Base-by-base conservation (phyloP, 2,329 filamentous ascomycete genomes). In the Conoideocrella luteorostrata region DNA sequence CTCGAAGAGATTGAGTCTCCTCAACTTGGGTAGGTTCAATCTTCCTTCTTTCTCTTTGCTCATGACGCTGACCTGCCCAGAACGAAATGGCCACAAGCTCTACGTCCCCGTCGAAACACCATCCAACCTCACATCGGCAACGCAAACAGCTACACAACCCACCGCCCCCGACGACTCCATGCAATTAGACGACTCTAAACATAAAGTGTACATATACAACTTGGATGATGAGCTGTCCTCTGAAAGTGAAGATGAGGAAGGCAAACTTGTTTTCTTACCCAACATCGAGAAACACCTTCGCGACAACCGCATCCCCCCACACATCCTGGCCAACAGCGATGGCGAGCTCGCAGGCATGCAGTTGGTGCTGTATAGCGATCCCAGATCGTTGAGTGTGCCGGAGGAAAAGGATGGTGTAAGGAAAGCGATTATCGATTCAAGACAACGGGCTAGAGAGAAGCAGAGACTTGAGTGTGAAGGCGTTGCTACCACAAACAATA, bases 131-230 rank as follows among this genome's bases (percentile, higher is more conserved):
- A 46, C 52, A 23, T 17, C 28, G 13, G 21, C 43, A 29, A 30
- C 38, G 21, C 22, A 20, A 18, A 30, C 37, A 23, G 36, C 30
- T 34, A 44, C 32, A 39, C 46, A 35, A n/a, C 33, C 47, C 49
- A 40, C 39, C 50, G 35, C 44, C 52, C 38, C 51, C 48, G 68
- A 78, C 50, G 84, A 88, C 53, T 58, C 64, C 45, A 96, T 97
- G 91, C 77, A 85, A 45, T 62, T 97, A 48, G 90, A 97, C 66
- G 84, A 95, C 65, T 84, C 86, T 24, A 86, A 86, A 56, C 75
- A 95, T 68, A 87, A 85, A 58, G 80, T 96, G 47, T 96, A 93
- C 72, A 89, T 98, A 54, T 84, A 90, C 70, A 82, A 94, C 64
- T 73, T 98, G 9, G 89, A 95, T 59, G 85, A 85, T 54, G 91